Evolutionary conservation across 2,329 filamentous ascomycete genomes (phyloP).

Genomic region (Penicillium concentricum): DNA sequence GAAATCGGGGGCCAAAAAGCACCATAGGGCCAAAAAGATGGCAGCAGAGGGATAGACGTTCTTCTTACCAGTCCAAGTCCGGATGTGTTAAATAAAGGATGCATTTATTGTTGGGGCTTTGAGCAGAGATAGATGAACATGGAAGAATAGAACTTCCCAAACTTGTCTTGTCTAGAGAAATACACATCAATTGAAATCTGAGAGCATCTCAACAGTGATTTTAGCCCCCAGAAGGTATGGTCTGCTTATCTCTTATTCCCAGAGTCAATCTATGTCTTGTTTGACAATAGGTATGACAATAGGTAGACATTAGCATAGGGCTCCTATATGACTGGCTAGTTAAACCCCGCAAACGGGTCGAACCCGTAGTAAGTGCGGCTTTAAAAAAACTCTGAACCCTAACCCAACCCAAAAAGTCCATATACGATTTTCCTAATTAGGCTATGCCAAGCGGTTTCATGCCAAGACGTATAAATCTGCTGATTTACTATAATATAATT

Average conservation of each 20-base stretch:
- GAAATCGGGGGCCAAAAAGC: neutral
- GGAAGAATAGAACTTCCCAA: neutral
- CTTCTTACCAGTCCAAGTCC: neutral
- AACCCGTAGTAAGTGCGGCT: neutral
- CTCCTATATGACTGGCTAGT: neutral
- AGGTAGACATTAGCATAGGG: neutral
- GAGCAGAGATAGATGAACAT: neutral
- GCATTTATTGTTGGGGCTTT: neutral
- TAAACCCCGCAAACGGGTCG: neutral
- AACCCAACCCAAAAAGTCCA: no score
- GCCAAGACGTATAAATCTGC: no score
- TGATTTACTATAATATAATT: no score
- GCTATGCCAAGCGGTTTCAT: neutral
- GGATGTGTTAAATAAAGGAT: neutral
- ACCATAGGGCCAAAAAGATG: neutral
- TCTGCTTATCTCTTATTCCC: neutral
- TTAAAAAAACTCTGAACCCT: no score
- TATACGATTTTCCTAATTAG: neutral
- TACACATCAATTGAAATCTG: neutral
- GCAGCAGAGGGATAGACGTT: neutral
- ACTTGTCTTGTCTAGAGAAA: neutral
- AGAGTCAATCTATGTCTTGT: neutral
- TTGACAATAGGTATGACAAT: neutral
- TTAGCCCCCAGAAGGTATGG: neutral
- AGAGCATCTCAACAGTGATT: neutral